Conservation (phyloP, 805 yeast genomes). For the Dipodascus geniculatus region DNA sequence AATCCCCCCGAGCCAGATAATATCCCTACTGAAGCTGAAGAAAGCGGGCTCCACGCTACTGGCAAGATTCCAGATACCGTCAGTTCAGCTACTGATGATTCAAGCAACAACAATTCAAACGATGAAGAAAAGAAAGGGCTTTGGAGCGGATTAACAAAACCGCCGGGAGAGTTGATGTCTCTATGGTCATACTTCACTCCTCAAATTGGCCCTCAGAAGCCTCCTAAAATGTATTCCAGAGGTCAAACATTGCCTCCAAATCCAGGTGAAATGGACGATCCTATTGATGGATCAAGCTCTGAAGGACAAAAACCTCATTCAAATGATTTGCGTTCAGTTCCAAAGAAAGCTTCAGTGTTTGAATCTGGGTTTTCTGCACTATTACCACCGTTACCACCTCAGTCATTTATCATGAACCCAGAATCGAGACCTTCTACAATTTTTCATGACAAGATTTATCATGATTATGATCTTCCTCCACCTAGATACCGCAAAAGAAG, state of each 20-base stretch:
- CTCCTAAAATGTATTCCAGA: constrained; percentile 18
- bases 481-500: constrained; percentile 23
- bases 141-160: constrained; percentile 12
- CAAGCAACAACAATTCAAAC: constrained; percentile 3
- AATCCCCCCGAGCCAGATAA: not conserved
- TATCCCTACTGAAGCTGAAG: not conserved
- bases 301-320: not conserved
- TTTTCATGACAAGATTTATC: constrained; percentile 71
- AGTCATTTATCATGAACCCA: constrained; percentile 59
- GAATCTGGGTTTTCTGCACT: constrained; percentile 69
- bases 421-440: constrained; percentile 49
- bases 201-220: constrained; percentile 17
- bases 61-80: constrained; percentile 12
- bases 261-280: constrained; percentile 9
- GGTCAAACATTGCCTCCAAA: constrained; percentile 15
- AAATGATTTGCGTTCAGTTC: constrained; percentile 9
- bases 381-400: constrained; percentile 69
- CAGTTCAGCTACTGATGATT: not conserved
- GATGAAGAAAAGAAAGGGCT: constrained; percentile 9
- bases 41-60: constrained; percentile 2
- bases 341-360: constrained; percentile 52
- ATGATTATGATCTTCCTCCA: constrained; percentile 53
- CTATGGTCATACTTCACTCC: constrained; percentile 19
- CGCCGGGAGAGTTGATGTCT: not conserved
- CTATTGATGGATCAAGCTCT: constrained; percentile 7